Evolutionary conservation across 805 yeast genomes (phyloP).

Genomic region (Wickerhamomyces hampshirensis): DNA sequence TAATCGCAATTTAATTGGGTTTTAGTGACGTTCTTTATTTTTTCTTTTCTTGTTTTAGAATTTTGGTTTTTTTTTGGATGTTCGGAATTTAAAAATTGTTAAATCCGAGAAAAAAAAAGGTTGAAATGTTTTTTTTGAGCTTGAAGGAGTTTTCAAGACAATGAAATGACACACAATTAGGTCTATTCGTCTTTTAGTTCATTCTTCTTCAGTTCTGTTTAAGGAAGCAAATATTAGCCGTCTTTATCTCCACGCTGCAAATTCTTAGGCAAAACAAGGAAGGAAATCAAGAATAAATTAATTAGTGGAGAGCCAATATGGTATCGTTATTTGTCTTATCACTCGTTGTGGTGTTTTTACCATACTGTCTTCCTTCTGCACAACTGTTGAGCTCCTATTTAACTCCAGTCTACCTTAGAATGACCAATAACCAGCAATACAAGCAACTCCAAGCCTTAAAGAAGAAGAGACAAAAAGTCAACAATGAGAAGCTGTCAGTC

Average conservation of each 20-base stretch:
- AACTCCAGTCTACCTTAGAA: constrained; percentile 7
- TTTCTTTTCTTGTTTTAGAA: not conserved
- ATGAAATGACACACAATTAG: not conserved
- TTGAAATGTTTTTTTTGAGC: no score
- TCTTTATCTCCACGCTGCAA: no score
- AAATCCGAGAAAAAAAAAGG: no score
- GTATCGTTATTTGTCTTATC: no score
- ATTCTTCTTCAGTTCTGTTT: not conserved
- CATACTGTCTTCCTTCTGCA: not conserved
- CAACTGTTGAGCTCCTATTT: not conserved
- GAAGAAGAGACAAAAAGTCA: constrained; percentile 41
- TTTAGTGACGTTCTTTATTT: constrained; percentile 1
- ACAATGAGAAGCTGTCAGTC: constrained; percentile 51
- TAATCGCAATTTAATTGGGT: no score
- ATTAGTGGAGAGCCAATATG: no score
- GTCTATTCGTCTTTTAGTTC: not conserved
- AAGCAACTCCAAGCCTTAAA: constrained; percentile 27
- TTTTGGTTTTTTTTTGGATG: not conserved
- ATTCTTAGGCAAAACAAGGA: no score
- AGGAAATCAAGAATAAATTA: no score
- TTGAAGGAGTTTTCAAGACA: not conserved
- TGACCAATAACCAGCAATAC: constrained; percentile 6
- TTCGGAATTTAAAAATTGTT: not conserved
- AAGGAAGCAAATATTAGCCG: no score
- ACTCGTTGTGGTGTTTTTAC: not conserved